Percentiles rank a stretch among this genome's conserved stretches.
Evolutionary conservation across 441 rosid species (phyloP).

Genomic region (Viola pubescens): DNA sequence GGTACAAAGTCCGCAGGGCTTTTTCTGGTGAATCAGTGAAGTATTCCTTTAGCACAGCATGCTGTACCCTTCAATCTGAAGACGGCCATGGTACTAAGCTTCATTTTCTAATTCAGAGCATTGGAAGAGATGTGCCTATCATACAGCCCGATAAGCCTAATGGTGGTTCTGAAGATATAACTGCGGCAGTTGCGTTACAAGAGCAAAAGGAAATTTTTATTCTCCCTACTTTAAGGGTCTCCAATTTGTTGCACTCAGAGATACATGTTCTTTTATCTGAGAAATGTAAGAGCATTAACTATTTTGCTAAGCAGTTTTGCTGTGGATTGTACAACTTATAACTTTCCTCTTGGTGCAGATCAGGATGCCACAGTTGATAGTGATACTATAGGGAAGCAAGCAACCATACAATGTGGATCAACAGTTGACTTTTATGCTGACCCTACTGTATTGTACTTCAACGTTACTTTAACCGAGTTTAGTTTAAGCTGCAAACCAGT

Average conservation of each 20-base stretch:
- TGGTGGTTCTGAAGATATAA: slow-evolving; percentile 38
- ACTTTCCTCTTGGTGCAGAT: slow-evolving; percentile 48
- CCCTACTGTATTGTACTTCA: slow-evolving; percentile 65
- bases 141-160: slow-evolving; percentile 44
- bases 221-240: slow-evolving; percentile 80
- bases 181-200: slow-evolving; percentile 49
- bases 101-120: slow-evolving; percentile 81
- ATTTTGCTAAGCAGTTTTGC: slow-evolving; percentile 12
- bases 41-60: slow-evolving; percentile 64
- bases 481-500: slow-evolving; percentile 71
- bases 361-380: slow-evolving; percentile 24
- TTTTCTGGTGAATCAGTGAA: slow-evolving; percentile 52
- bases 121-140: slow-evolving; percentile 71
- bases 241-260: slow-evolving; percentile 69
- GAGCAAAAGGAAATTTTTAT: slow-evolving; percentile 89
- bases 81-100: slow-evolving; percentile 38
- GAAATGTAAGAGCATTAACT: slow-evolving; percentile 48
- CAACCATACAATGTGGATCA: slow-evolving; percentile 66
- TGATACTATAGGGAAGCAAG: slow-evolving; percentile 61
- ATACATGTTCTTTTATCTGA: slow-evolving; percentile 62
- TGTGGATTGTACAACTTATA: slow-evolving; percentile 13
- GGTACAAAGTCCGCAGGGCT: slow-evolving; percentile 71
- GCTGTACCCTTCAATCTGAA: slow-evolving; percentile 56
- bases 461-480: slow-evolving; percentile 56
- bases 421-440: slow-evolving; percentile 75